Percentiles rank a stretch among this genome's conserved stretches.
Conservation (phyloP, 1,284 basidiomycete species). For the Rhodotorula sp. region DNA sequence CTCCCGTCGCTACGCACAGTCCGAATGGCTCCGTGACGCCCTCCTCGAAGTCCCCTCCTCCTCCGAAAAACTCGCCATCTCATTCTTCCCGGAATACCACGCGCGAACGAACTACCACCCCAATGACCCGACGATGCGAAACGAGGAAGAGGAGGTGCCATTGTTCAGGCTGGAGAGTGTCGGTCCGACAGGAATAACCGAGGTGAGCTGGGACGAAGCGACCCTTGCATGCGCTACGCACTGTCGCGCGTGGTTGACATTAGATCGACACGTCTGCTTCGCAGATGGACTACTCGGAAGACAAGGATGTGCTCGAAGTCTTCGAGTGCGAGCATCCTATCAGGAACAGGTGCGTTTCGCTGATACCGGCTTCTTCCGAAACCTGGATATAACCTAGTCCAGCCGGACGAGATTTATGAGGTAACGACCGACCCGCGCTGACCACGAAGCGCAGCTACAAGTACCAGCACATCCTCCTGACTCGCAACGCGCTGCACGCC, state of each 20-base stretch:
- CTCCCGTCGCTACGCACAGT: conserved; percentile 55
- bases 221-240: no score
- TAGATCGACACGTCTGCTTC: no score
- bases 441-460: conserved; percentile 62
- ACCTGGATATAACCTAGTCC: no score
- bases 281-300: conserved; percentile 90
- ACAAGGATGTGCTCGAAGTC: conserved; percentile 79
- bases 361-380: background rate
- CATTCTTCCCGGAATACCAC: conserved; percentile 52
- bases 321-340: conserved; percentile 72
- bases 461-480: conserved; percentile 67
- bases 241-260: no score
- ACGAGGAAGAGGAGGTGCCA: conserved; percentile 52
- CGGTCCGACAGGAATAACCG: conserved; percentile 76
- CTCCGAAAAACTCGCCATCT: conserved; percentile 75
- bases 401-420: no score
- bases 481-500: conserved; percentile 69
- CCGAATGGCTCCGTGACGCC: conserved; percentile 86
- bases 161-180: conserved; percentile 72
- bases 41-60: conserved; percentile 83
- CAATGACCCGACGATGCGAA: conserved; percentile 1
- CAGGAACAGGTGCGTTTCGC: conserved; percentile 64
- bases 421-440: background rate
- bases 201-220: conserved; percentile 57
- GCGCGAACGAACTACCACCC: conserved; percentile 4